These are phyloP conservation scores for Metarhizium rileyi DNA, from an alignment of 2,329 filamentous ascomycete species.

Conservation along the genomic window DNA sequence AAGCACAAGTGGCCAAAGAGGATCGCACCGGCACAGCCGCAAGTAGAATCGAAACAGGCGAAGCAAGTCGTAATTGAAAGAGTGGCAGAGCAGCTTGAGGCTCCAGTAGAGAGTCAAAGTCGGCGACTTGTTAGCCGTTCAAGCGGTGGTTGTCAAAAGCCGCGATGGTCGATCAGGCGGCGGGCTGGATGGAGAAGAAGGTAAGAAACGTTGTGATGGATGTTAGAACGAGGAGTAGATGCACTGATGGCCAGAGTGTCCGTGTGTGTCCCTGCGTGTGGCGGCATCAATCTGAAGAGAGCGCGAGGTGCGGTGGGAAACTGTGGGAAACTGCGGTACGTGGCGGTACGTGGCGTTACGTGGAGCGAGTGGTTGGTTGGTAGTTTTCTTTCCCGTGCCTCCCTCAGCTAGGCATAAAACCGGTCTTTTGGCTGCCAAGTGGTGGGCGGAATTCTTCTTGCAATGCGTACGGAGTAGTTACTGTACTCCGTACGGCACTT, in stretches of 20 bases:
- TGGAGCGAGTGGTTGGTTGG: not conserved
- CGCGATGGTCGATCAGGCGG: not conserved
- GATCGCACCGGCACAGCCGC: conserved; percentile 12
- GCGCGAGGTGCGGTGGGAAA: not conserved
- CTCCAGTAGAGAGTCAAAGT: not conserved
- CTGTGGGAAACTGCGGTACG: too few species aligned
- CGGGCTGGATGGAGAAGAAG: not conserved
- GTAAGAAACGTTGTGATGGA: conserved; percentile 1
- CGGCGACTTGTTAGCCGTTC: not conserved
- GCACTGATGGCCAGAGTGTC: not conserved
- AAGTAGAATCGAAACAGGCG: conserved; percentile 2
- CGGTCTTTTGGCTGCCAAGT: not conserved
- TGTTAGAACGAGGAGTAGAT: not conserved
- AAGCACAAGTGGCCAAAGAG: conserved; percentile 2
- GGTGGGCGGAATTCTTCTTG: not conserved
- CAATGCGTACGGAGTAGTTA: too few species aligned
- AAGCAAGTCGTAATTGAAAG: conserved; percentile 2
- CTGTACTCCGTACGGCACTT: too few species aligned
- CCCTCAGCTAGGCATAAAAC: not conserved
- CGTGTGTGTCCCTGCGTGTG: not conserved
- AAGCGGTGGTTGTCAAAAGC: not conserved
- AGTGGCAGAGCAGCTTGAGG: conserved; percentile 6
- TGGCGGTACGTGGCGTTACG: not conserved
- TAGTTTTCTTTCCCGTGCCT: not conserved
- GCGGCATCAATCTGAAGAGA: not conserved